phyloP scores from a whole-genome alignment of 768 basidiomycete genomes.

The Tricholoma sp. region DNA sequence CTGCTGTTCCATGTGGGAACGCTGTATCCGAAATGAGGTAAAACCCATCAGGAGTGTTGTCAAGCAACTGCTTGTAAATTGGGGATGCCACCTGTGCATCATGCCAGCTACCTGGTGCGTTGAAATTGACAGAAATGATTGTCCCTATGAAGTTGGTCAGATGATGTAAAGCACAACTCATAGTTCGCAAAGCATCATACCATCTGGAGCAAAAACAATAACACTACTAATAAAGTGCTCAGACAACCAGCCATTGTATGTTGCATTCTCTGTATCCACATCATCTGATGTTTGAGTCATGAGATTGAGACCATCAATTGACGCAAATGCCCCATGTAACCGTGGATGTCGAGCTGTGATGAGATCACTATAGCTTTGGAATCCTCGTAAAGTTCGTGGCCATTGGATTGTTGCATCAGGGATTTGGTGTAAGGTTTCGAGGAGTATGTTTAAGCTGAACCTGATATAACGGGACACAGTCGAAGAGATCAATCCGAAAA shows the following conservation, averaged over 20 bases:
- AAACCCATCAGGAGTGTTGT: no score
- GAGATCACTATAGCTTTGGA: not conserved
- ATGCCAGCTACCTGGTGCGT: no score
- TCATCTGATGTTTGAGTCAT: not conserved
- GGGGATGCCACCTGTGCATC: no score
- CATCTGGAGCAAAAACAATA: not conserved
- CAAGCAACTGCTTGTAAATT: no score
- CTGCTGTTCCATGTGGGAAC: no score
- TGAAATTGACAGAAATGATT: no score
- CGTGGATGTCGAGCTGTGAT: not conserved
- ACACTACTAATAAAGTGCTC: not conserved
- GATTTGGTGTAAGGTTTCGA: not conserved
- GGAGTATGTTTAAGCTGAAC: not conserved
- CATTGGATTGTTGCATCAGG: not conserved
- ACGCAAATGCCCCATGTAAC: not conserved
- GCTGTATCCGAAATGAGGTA: no score
- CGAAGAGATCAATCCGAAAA: not conserved
- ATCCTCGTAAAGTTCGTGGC: not conserved
- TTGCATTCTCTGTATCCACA: not conserved
- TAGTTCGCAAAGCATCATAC: no score
- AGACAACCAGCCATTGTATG: not conserved
- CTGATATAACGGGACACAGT: not conserved
- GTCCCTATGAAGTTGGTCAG: no score
- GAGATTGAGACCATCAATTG: not conserved
- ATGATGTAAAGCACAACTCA: no score